Percentiles rank a stretch among this genome's conserved stretches.
phyloP scores from a whole-genome alignment of 805 yeast genomes.

The Schwanniomyces occidentalis region DNA sequence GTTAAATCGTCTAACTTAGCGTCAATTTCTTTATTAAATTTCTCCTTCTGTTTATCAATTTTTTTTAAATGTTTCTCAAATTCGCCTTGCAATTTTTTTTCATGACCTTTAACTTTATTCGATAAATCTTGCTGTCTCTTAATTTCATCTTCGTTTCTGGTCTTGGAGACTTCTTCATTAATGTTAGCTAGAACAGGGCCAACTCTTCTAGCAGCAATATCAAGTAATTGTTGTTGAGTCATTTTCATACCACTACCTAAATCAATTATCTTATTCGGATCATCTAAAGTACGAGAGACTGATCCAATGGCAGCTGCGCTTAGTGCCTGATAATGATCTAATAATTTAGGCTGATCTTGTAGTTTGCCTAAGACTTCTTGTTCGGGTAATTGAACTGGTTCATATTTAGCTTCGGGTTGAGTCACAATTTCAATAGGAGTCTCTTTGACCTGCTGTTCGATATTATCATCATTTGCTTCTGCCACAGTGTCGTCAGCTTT shows the following conservation, averaged over 20 bases:
- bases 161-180: slow-evolving; percentile 48
- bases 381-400: slow-evolving; percentile 37
- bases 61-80: slow-evolving; percentile 38
- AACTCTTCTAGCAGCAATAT: slow-evolving; percentile 54
- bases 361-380: slow-evolving; percentile 37
- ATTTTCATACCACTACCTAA: slow-evolving; percentile 55
- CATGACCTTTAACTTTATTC: slow-evolving; percentile 35
- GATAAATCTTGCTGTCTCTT: slow-evolving; percentile 39
- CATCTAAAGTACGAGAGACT: slow-evolving; percentile 44
- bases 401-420: slow-evolving; percentile 33
- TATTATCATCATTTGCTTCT: slow-evolving; percentile 27
- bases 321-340: slow-evolving; percentile 49
- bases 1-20: slow-evolving; percentile 25
- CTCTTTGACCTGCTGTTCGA: slow-evolving; percentile 27
- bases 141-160: slow-evolving; percentile 45
- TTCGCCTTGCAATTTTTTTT: slow-evolving; percentile 34
- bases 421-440: slow-evolving; percentile 35
- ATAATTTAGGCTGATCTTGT: slow-evolving; percentile 49
- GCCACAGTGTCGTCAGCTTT: slow-evolving; percentile 9
- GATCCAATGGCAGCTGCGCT: slow-evolving; percentile 49
- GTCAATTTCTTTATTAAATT: slow-evolving; percentile 44
- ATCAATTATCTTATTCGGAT: slow-evolving; percentile 49
- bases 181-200: slow-evolving; percentile 54
- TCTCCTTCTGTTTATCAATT: slow-evolving; percentile 36
- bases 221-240: slow-evolving; percentile 57